phyloP scores from a whole-genome alignment of 805 yeast species.

The Candida glaebosa region DNA sequence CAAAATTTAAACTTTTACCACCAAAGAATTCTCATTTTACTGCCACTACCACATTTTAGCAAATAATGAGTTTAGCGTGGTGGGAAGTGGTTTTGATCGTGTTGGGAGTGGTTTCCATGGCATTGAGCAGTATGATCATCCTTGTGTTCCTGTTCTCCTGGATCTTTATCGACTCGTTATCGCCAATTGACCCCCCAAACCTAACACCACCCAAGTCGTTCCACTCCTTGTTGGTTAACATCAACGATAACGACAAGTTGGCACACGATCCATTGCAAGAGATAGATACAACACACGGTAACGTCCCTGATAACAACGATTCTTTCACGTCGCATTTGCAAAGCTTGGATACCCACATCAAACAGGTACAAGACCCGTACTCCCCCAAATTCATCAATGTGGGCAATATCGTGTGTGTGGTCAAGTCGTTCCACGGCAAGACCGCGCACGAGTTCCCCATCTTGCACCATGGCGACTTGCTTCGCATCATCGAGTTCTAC shows the following conservation, averaged over 20 bases:
- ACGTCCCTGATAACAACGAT: neutral
- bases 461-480: conserved; percentile 29
- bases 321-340: conserved; percentile 2
- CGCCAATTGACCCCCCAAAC: neutral
- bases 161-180: neutral
- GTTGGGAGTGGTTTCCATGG: neutral
- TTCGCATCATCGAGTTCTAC: conserved; percentile 25
- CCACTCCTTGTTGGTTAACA: neutral
- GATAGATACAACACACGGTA: neutral
- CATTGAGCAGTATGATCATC: neutral
- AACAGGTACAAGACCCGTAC: conserved; percentile 26
- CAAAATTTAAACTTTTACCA: too few species aligned
- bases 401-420: conserved; percentile 33
- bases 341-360: conserved; percentile 13
- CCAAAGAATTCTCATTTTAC: too few species aligned
- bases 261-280: neutral
- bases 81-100: conserved; percentile 1
- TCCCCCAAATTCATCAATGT: conserved; percentile 20
- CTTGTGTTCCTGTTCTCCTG: neutral
- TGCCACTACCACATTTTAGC: neutral
- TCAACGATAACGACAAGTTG: conserved; percentile 1
- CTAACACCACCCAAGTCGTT: neutral
- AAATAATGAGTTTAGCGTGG: neutral
- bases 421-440: conserved; percentile 22
- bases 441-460: conserved; percentile 16